A percentile compares a stretch with the other conserved stretches of the same genome.
These are phyloP conservation scores for Blastobotrys elegans DNA, from an alignment of 1,139 yeast species.

Conservation along the genomic window DNA sequence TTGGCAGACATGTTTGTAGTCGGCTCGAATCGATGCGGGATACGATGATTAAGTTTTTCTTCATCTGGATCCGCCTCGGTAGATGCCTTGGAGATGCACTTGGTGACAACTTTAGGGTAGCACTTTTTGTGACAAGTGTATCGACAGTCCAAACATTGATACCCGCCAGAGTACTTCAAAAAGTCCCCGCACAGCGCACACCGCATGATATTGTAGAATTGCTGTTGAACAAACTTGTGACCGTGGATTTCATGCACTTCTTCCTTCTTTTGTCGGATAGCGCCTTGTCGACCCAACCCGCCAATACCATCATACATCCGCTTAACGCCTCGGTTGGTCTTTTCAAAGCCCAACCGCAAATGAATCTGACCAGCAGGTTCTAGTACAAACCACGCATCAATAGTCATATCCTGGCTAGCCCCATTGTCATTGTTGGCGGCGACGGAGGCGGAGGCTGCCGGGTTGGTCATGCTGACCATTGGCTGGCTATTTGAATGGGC, in stretches of 20 bases:
- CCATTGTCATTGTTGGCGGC: not conserved
- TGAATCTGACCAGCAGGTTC: constrained; percentile 93
- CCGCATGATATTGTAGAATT: constrained; percentile 92
- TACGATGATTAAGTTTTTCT: constrained; percentile 88
- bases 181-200: constrained; percentile 97
- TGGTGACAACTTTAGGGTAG: constrained; percentile 88
- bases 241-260: constrained; percentile 96
- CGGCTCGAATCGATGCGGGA: constrained; percentile 93
- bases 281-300: constrained; percentile 95
- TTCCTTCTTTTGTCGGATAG: constrained; percentile 91
- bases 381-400: constrained; percentile 84
- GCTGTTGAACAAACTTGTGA: constrained; percentile 93
- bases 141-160: constrained; percentile 93
- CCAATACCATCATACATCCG: constrained; percentile 48
- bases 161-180: constrained; percentile 79
- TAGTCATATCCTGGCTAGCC: constrained; percentile 16
- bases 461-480: not conserved
- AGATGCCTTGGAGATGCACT: constrained; percentile 87
- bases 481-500: constrained; percentile 9
- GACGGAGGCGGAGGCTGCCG: no score
- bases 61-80: constrained; percentile 84
- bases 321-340: constrained; percentile 48
- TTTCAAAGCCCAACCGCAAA: constrained; percentile 72
- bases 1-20: constrained; percentile 90
- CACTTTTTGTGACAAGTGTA: constrained; percentile 94